phyloP scores from a whole-genome alignment of 2,329 filamentous ascomycete species.

The Calonectria crousiana region DNA sequence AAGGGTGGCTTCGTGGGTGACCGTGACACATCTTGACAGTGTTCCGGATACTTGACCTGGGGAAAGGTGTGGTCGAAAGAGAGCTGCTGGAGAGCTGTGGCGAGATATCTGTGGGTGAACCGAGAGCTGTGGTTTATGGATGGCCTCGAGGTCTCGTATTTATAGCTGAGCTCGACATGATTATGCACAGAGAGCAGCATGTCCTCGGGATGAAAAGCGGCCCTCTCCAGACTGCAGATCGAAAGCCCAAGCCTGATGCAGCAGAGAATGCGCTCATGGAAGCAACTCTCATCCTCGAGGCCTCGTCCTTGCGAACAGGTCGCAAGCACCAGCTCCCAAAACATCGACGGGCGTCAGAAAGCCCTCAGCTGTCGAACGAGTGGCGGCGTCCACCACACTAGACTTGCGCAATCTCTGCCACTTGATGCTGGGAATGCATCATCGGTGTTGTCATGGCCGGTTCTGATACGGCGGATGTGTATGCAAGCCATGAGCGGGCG shows the following conservation, averaged over 20 bases:
- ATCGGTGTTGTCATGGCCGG: slow-evolving; percentile 31
- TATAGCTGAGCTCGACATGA: slow-evolving; percentile 4
- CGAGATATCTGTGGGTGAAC: slow-evolving; percentile 60
- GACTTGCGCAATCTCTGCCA: slow-evolving; percentile 1
- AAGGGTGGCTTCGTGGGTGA: slow-evolving; percentile 65
- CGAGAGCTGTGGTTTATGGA: background rate
- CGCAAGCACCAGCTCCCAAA: slow-evolving; percentile 30
- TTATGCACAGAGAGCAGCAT: background rate
- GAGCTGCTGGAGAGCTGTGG: slow-evolving; percentile 64
- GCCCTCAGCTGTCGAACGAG: slow-evolving; percentile 20
- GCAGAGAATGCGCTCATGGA: slow-evolving; percentile 74
- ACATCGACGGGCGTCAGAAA: slow-evolving; percentile 32
- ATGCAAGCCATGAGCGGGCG: slow-evolving; percentile 6
- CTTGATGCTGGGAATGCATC: slow-evolving; percentile 30
- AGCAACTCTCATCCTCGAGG: slow-evolving; percentile 65
- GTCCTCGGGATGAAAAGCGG: slow-evolving; percentile 8
- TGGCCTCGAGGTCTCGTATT: background rate
- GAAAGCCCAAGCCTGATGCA: slow-evolving; percentile 57
- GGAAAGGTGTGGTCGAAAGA: slow-evolving; percentile 37
- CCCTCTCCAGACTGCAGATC: slow-evolving; percentile 30
- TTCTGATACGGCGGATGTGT: slow-evolving; percentile 24
- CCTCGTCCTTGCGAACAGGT: slow-evolving; percentile 66
- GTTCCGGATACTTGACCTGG: background rate
- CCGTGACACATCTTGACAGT: slow-evolving; percentile 63
- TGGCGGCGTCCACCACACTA: slow-evolving; percentile 7